Conservation (phyloP, 2,329 filamentous ascomycete genomes). For the Dothistroma pini region DNA sequence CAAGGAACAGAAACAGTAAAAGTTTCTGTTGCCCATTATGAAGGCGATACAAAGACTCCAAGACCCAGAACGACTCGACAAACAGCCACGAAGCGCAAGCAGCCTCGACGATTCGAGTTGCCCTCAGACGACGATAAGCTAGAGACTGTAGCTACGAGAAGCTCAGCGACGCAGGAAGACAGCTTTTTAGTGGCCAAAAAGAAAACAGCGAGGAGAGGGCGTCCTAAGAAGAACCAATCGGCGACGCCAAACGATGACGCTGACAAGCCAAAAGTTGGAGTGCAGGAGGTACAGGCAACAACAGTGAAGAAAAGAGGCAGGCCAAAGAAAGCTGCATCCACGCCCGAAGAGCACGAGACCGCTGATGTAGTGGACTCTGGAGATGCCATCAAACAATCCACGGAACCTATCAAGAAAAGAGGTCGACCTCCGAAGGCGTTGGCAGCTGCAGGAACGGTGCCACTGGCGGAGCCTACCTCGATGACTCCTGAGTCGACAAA, state of each 20-base stretch:
- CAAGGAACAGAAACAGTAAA: not conserved
- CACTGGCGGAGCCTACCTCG: not conserved
- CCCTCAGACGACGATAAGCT: slow-evolving; percentile 4
- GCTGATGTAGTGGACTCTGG: not conserved
- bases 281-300: not conserved
- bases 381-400: not conserved
- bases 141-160: not conserved
- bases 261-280: slow-evolving; percentile 1
- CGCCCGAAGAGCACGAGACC: not conserved
- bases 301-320: slow-evolving; percentile 9
- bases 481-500: not conserved
- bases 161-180: slow-evolving; percentile 11
- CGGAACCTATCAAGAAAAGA: not conserved
- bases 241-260: not conserved
- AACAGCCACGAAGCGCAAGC: slow-evolving; percentile 1
- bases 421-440: not conserved
- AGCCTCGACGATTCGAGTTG: slow-evolving; percentile 1
- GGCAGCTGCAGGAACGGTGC: not conserved
- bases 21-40: not conserved
- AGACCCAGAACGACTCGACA: not conserved
- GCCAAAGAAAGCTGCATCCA: slow-evolving; percentile 4
- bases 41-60: not conserved
- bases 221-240: slow-evolving; percentile 6
- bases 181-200: slow-evolving; percentile 16
- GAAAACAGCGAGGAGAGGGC: not conserved